These are phyloP conservation scores for Claviceps quebecensis DNA, from an alignment of 2,329 filamentous ascomycete genomes.

Conservation along the genomic window DNA sequence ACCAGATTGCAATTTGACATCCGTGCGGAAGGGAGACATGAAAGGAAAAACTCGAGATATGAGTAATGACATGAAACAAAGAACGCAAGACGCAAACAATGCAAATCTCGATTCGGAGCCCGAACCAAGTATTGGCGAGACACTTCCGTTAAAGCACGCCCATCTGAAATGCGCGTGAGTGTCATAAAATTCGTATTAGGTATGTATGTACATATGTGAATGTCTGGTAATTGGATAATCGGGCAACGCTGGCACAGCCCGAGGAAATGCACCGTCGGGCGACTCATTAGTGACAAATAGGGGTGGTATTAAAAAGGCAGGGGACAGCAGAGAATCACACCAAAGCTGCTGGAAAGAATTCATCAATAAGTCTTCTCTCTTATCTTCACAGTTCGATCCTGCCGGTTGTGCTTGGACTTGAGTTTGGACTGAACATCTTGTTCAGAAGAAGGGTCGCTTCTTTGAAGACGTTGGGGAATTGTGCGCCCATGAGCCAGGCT, in stretches of 20 bases:
- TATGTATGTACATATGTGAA: not conserved
- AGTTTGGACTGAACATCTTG: constrained; percentile 9
- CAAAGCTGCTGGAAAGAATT: not conserved
- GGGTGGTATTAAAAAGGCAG: not conserved
- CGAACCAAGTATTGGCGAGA: too few species aligned
- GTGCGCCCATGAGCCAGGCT: constrained; percentile 69
- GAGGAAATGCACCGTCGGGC: not conserved
- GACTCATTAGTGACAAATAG: not conserved
- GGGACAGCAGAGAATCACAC: not conserved
- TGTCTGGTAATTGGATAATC: not conserved
- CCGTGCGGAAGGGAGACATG: constrained; percentile 51
- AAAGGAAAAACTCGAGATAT: not conserved
- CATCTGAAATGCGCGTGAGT: not conserved
- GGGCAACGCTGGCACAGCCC: not conserved
- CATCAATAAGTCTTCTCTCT: constrained; percentile 1
- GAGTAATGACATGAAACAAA: not conserved
- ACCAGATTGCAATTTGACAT: constrained; percentile 99
- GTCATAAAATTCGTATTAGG: not conserved
- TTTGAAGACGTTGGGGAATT: constrained; percentile 47
- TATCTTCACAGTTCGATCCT: constrained; percentile 21
- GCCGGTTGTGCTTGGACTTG: constrained; percentile 11
- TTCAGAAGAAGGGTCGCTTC: constrained; percentile 11
- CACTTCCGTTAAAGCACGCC: not conserved
- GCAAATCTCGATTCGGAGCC: not conserved
- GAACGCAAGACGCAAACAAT: not conserved